Evolutionary conservation across 1,284 basidiomycete species (phyloP).

Genomic region (Apiotrichum veenhuisii): DNA sequence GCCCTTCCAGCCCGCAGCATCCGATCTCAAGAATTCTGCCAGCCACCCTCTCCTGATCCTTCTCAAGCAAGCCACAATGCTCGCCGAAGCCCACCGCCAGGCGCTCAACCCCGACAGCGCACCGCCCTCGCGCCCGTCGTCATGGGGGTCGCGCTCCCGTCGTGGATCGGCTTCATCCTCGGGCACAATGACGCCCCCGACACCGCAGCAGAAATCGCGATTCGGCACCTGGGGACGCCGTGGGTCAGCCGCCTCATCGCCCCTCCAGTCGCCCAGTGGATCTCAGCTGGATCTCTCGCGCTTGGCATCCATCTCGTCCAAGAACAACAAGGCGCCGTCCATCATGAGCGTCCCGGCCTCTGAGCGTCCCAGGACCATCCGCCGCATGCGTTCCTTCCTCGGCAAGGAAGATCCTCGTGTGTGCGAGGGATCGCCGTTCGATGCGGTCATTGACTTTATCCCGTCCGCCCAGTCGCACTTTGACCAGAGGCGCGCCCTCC

Average conservation of each 20-base stretch:
- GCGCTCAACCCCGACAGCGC: neutral
- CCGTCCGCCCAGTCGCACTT: constrained; percentile 16
- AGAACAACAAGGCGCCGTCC: no score
- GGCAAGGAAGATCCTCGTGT: neutral
- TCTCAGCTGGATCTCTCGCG: constrained; percentile 8
- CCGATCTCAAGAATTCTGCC: neutral
- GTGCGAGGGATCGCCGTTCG: constrained; percentile 24
- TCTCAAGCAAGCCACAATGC: constrained; percentile 23
- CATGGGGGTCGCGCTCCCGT: constrained; percentile 8
- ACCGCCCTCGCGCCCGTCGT: neutral
- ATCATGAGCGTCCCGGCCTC: neutral
- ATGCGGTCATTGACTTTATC: constrained; percentile 42
- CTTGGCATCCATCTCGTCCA: no score
- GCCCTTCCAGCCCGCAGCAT: constrained; percentile 28
- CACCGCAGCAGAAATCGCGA: neutral
- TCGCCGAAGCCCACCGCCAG: constrained; percentile 28
- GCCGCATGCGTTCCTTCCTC: constrained; percentile 13
- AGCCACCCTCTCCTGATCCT: constrained; percentile 25
- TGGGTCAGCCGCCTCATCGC: constrained; percentile 2
- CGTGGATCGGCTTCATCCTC: constrained; percentile 15
- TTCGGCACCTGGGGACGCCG: constrained; percentile 4
- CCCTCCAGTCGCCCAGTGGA: constrained; percentile 2
- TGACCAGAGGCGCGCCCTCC: constrained; percentile 24
- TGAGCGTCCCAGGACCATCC: constrained; percentile 2
- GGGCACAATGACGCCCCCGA: constrained; percentile 8